Conservation (phyloP, 805 yeast species). For the Saccharomycopsis sp. region DNA sequence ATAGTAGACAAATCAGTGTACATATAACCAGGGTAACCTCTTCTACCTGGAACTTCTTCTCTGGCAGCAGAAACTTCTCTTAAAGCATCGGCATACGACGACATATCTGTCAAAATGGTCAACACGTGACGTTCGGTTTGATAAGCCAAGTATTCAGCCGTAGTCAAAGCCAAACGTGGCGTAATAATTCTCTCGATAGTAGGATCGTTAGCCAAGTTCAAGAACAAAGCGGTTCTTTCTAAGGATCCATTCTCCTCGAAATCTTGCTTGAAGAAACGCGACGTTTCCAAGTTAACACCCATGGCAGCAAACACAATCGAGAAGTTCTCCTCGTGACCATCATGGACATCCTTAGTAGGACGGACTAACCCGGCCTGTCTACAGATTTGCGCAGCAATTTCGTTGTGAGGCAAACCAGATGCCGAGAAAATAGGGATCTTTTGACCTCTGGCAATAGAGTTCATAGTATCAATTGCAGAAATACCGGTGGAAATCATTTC, state of each 20-base stretch:
- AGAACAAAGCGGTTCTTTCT: constrained; percentile 94
- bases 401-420: constrained; percentile 98
- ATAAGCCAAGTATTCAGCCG: constrained; percentile 97
- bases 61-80: constrained; percentile 99
- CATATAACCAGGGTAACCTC: constrained; percentile 99
- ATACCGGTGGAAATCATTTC: constrained; percentile 99
- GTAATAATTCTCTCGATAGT: constrained; percentile 99
- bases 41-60: constrained; percentile 99
- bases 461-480: constrained; percentile 98
- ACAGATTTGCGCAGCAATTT: constrained; percentile 99
- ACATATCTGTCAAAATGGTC: constrained; percentile 98
- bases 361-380: constrained; percentile 99
- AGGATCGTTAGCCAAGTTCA: constrained; percentile 98
- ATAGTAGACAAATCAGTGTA: constrained; percentile 98
- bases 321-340: constrained; percentile 99
- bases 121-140: constrained; percentile 99
- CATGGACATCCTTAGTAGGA: constrained; percentile 99
- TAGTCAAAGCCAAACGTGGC: constrained; percentile 96
- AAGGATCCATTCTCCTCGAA: constrained; percentile 98
- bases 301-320: constrained; percentile 98
- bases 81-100: constrained; percentile 98
- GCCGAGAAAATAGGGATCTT: constrained; percentile 99
- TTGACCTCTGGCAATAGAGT: constrained; percentile 99
- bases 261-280: constrained; percentile 97
- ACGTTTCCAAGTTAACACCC: constrained; percentile 99